Base-by-base conservation (phyloP, 768 basidiomycete species). In the Daedalea quercina region DNA sequence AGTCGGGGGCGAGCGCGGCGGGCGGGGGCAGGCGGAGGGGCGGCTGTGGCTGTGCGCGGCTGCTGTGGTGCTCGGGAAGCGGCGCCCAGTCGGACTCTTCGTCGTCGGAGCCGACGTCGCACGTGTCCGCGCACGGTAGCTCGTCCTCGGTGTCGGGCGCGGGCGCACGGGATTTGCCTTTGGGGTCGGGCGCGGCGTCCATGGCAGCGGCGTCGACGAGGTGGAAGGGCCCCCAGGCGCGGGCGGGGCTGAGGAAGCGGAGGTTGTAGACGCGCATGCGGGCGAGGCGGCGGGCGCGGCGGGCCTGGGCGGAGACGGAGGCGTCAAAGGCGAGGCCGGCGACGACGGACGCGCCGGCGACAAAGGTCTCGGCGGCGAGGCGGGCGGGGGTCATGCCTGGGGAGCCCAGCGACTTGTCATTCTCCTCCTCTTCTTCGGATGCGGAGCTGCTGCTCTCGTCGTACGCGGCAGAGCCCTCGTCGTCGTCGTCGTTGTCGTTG, bases 1-100 rank as follows among this genome's bases (percentile, higher is more conserved):
- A 82, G 57, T 82, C 80, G 0, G 73, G 55, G 17, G 65, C 63
- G 20, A 75, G 66, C 24, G 67, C 62, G 3, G 65, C 37, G 3
- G 56, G 3, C 20, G 57, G 57, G 33, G 50, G 55, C 15, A 43
- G 19, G n/a, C 22, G 31, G 25, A 9, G 12, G 46, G 15, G 9
- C 44, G 37, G 20, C 19, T 2, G n/a, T 28, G 13, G n/a, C n/a
- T 19, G n/a, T 44, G n/a, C 50, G 50, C 50, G 22, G 28, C 22
- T 47, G 12, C 35, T 43, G 20, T 33, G 22, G 15, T 19, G 31
- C 24, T 22, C 26, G 34, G 26, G 37, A 15, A 40, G 37, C 7
- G 37, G 37, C 37, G 37, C 37, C 37, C 37, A 40, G 19, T 42
- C 51, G 28, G 34, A 4, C 12, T 56, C 57, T 13, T 53, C 45